These are phyloP conservation scores for Citrus sp. DNA, from an alignment of 345 rosid genomes.

Conservation along the genomic window DNA sequence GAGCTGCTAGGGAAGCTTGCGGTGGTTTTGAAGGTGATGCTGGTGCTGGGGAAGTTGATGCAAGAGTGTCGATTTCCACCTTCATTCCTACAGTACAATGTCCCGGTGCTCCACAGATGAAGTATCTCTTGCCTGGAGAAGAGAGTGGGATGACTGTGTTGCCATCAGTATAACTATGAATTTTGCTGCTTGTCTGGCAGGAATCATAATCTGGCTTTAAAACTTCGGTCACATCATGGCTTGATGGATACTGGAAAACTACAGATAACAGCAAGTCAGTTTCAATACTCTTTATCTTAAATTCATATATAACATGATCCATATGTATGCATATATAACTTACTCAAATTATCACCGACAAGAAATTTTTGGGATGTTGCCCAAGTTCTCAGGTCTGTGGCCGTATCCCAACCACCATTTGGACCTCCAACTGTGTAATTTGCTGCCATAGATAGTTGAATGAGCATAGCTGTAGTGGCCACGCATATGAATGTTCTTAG, in stretches of 20 bases:
- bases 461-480: constrained; percentile 34
- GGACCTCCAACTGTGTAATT: constrained; percentile 61
- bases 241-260: constrained; percentile 55
- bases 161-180: constrained; percentile 43
- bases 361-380: constrained; percentile 42
- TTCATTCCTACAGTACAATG: constrained; percentile 80
- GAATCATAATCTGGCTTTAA: constrained; percentile 50
- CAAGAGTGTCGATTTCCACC: constrained; percentile 46
- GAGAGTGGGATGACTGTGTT: constrained; percentile 50
- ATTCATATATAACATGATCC: background rate
- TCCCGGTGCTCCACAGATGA: constrained; percentile 63
- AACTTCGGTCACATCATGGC: constrained; percentile 63
- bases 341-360: constrained; percentile 69
- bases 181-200: constrained; percentile 46
- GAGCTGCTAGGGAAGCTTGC: background rate
- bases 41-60: constrained; percentile 29
- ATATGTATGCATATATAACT: constrained; percentile 11
- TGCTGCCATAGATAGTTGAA: constrained; percentile 48
- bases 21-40: constrained; percentile 26
- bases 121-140: constrained; percentile 74
- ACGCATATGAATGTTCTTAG: constrained; percentile 19
- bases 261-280: constrained; percentile 14
- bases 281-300: background rate
- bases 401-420: constrained; percentile 58
- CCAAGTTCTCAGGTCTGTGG: constrained; percentile 53